Evolutionary conservation across 164 flowering plant species (phyloP), one percentile per base, ranked within the genome.

Genomic region (Cinnamomum chago): DNA sequence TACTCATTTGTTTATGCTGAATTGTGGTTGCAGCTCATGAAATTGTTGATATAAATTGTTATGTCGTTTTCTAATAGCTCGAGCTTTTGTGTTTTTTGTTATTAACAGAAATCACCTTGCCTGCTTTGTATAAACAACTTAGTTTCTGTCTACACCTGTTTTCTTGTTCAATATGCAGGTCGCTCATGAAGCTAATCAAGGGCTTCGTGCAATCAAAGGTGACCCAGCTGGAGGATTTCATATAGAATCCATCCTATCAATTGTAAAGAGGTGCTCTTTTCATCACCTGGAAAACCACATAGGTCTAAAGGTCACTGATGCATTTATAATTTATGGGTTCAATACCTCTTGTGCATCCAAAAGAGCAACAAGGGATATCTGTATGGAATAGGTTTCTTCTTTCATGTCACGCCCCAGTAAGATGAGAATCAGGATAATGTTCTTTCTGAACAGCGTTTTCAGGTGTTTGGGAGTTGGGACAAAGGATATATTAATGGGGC

Each of bases 171-270:
- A 72, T 35, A 18, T 24, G n/a, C 80, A 96, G 99, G 98, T 94
- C 88, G 95, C 99, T 81, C 90, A 91, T 72, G 99, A 96, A 83
- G 92, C 98, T 35, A 96, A 94, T 79, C 97, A 93, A 82, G 97
- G 91, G 79, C 96, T 95, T 79, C 97, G 92, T 73, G 82, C 84
- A 58, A 86, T 93, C 68, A 83, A 85, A 78, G 97, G 88, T 68
- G 90, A 85, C 80, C 95, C 97, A 69, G 82, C 92, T 68, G 98
- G 90, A 84, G 99, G 92, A 71, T 91, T 93, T 84, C 90, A 93
- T 81, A 90, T 95, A 12, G 91, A 94, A 76, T 88, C 95, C 24
- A 91, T 95, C 55, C 98, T 95, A 72, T 82, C 92, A 33, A 89
- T 95, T 84, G 98, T 95, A 35, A 92, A 86, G 85, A 95, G 97